Percentiles rank a stretch among this genome's conserved stretches.
Evolutionary conservation across 1,284 basidiomycete genomes (phyloP).

Genomic region (Melampsora americana): DNA sequence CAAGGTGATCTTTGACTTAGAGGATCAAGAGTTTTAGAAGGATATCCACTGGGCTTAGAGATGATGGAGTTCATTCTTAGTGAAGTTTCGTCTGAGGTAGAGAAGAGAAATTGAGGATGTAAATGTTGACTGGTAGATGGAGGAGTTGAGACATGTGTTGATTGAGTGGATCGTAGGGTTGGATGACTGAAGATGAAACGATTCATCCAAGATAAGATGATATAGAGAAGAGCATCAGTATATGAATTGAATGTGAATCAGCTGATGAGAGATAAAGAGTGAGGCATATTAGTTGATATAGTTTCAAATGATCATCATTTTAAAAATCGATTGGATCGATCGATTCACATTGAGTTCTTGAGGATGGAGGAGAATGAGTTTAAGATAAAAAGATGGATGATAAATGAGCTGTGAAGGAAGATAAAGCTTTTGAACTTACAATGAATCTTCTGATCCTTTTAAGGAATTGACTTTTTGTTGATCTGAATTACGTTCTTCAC

Average conservation of each 20-base stretch:
- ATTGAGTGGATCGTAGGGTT: background rate
- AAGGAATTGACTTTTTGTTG: too few relatives aligned
- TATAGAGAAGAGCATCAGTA: background rate
- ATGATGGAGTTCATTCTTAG: background rate
- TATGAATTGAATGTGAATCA: too few relatives aligned
- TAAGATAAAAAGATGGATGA: too few relatives aligned
- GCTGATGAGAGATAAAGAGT: background rate
- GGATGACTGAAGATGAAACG: conserved; percentile 1
- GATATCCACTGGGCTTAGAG: background rate
- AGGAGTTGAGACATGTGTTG: conserved; percentile 1
- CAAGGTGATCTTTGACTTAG: background rate
- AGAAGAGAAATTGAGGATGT: background rate
- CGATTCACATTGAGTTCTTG: background rate
- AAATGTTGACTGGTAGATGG: background rate
- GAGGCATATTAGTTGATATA: background rate
- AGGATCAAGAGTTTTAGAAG: background rate
- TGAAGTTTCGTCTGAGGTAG: background rate
- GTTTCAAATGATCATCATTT: background rate
- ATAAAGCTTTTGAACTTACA: too few relatives aligned
- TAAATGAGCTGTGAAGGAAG: too few relatives aligned
- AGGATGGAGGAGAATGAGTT: too few relatives aligned
- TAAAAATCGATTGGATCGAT: too few relatives aligned
- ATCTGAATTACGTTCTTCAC: too few relatives aligned
- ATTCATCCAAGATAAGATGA: background rate
- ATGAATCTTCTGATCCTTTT: too few relatives aligned